Evolutionary conservation across 2,329 filamentous ascomycete genomes (phyloP), one percentile per base, ranked within the genome.

Genomic region (Ophiocordyceps camponoti-leonardi): DNA sequence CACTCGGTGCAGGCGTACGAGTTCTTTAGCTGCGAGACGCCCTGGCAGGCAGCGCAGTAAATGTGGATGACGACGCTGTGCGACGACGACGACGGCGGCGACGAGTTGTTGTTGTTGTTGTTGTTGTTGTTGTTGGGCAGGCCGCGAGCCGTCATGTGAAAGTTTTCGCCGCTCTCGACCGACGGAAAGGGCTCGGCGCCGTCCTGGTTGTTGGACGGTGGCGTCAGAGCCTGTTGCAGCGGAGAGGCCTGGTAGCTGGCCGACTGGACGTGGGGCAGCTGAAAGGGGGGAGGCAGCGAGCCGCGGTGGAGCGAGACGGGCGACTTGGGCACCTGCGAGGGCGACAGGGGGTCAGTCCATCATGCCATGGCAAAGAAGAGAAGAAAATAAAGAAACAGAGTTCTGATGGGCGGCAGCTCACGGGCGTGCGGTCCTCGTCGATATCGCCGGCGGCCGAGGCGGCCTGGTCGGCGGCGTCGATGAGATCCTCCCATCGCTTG

Each of bases 1-100:
- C 92, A 96, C 62, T 95, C 88, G 1, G 88, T 94, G 61, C 90
- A 96, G 20, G 90, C 90, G 58, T 87, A 95, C 31, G 86, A 92
- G 55, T 90, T 83, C 56, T 79, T 81, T 23, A 96, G 67, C 12
- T 81, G 67, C 44, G 82, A 88, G 18, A 87, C 70, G 35, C 81
- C 77, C 51, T 85, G 79, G 58, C 90, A 96, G 43, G 83, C 84
- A 19, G 88, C 85, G 60, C 90, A 96, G 60, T 94, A 94, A 40
- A 96, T 94, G 59, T 94, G 85, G 3, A 90, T 82, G 26, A 28
- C 26, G 26, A 28, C 26, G 50, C 73, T 73, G 45, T 86, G 83
- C 8, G 81, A 79, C 20, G 77, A 79, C 18, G 76, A 77, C 65
- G 83, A 83, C 56, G 73, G 81, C 20, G 77, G 77, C 2, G 86